Evolutionary conservation across 75 land plant species (phyloP), one percentile per base, ranked within the genome.

Genomic region (Pinus albicaulis): DNA sequence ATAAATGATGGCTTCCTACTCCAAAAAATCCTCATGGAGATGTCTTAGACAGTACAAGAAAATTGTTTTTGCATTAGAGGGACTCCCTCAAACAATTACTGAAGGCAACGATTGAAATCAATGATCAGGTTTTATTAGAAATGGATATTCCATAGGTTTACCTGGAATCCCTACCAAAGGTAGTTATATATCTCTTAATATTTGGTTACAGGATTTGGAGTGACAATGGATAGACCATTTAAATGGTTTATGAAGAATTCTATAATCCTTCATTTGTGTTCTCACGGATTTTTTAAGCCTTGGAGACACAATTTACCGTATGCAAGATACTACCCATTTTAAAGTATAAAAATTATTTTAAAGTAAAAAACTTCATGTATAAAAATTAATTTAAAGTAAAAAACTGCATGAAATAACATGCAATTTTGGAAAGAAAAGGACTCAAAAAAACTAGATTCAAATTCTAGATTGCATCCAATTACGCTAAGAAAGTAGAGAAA

Each of bases 1-100:
- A 95, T 75, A 90, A 92, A 82, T 96, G 99, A 96, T 96, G 99
- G 99, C 82, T 91, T n/a, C 99, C 99, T 10, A 80, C 76, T 24
- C 91, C 87, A 0, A 88, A 86, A 57, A 94, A 93, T 19, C 94
- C 96, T 8, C 80, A 81, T 24, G 75, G 72, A 24, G 99, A 96
- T 4, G 86, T 96, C 15, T 89, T 94, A 25, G 94, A 88, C 17
- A 80, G 74, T 23, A 63, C 85, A 19, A 80, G 87, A 52, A 91
- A 80, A 79, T 84, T 82, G 83, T 76, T 96, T 25, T 90, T 80
- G 64, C 84, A 74, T 75, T 94, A 89, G 70, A 91, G 91, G 82
- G 96, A 96, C 0, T 82, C 83, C 57, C 88, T 90, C 7, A 91
- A 84, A 64, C 96, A 96, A 84, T 87, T 96, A 1, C 85, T 96